These are phyloP conservation scores for Tolypocladium cylindrosporum DNA, from an alignment of 2,329 filamentous ascomycete species.

Conservation along the genomic window DNA sequence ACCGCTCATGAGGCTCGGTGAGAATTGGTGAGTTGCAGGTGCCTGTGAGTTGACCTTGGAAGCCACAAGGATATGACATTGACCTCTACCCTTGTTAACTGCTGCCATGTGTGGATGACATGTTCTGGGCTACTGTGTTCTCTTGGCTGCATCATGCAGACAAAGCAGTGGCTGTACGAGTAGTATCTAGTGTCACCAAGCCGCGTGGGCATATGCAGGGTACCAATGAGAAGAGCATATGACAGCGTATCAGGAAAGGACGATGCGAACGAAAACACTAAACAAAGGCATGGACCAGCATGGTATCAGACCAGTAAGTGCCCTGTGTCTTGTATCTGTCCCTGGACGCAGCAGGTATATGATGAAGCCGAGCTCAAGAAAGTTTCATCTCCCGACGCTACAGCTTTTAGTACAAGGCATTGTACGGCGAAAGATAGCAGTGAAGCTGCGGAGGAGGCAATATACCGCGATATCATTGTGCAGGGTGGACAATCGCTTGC, in stretches of 20 bases:
- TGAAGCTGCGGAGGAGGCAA: neutral
- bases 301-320: neutral
- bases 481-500: neutral
- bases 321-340: neutral
- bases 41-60: neutral
- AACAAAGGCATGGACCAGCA: neutral
- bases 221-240: neutral
- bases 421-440: neutral
- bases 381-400: neutral
- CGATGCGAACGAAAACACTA: neutral
- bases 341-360: neutral
- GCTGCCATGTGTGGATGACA: neutral
- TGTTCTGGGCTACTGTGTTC: neutral
- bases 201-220: neutral
- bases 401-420: too few species aligned
- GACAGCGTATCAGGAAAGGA: neutral
- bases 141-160: neutral
- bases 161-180: neutral
- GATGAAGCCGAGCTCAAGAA: neutral
- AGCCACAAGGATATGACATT: neutral
- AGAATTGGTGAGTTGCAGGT: neutral
- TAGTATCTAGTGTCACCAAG: neutral
- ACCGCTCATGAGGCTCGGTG: neutral
- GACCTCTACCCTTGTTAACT: neutral
- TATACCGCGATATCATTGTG: neutral